Base-by-base conservation (phyloP, 2,329 filamentous ascomycete genomes). In the Ophiocordyceps sinensis region DNA sequence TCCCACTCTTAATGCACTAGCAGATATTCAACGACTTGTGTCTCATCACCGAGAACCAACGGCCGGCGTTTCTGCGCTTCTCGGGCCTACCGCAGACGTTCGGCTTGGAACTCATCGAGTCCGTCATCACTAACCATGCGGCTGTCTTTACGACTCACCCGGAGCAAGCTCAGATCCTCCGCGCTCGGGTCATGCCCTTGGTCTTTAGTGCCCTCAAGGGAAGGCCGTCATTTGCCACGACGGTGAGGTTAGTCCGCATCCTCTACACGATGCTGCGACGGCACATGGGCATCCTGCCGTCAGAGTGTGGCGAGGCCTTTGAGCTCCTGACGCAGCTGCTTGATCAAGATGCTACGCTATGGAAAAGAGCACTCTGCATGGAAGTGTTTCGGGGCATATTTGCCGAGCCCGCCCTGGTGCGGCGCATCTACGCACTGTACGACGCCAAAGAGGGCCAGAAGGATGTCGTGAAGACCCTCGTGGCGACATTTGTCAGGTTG, bases 341-440 rank as follows among this genome's bases (percentile, higher is more conserved):
- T 13, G 91, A 98, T 53, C 84, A 88, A 39, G 91, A 96, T 47
- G 78, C 81, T 2, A 70, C 77, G 0, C 54, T 79, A 5, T 98
- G 93, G 91, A 95, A 89, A 58, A 73, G 89, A 43, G 80, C 85
- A 0, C 62, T 96, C 6, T 93, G 86, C 47, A 85, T 98, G 75
- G 91, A 98, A 55, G 76, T 95, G 0, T 85, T 95, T 51, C 76
- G 85, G 42, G 82, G 82, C 7, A 74, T 96, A 7, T 94, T 94
- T 60, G 72, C 82, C 0, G 87, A 96, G 44, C 77, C 86, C 30
- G 71, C 73, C 11, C 69, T 94, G 19, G 69, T 95, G 2, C 70
- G 91, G 35, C 77, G 81, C 31, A 85, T 94, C 2, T 96, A 85
- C 55, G 70, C 76, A 7, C 67, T 83, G 14, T 96, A 86, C 50